These are phyloP conservation scores for Plasmodium gallinaceum DNA, from an alignment of 169 alveolate species.

Conservation along the genomic window DNA sequence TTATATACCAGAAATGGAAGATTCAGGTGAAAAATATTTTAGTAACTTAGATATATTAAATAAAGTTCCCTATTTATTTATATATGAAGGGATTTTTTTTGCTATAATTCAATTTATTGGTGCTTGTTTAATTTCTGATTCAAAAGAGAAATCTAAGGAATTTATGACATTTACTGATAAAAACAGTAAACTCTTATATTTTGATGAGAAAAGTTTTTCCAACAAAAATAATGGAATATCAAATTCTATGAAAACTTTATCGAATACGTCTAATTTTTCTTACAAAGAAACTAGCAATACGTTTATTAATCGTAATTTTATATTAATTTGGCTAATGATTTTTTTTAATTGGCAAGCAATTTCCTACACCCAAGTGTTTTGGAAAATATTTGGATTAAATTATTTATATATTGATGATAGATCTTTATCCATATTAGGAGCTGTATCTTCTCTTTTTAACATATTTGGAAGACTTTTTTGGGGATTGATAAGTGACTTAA, in stretches of 20 bases:
- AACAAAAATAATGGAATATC: conserved; percentile 32
- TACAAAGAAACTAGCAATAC: conserved; percentile 36
- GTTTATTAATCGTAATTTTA: conserved; percentile 65
- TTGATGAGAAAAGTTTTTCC: conserved; percentile 32
- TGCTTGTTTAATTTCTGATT: conserved; percentile 50
- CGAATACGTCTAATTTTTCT: conserved; percentile 54
- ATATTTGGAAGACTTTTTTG: conserved; percentile 60
- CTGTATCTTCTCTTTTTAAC: conserved; percentile 48
- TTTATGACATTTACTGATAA: conserved; percentile 49
- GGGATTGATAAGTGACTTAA: conserved; percentile 64
- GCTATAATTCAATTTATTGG: conserved; percentile 63
- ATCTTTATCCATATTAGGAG: conserved; percentile 57
- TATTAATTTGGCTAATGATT: conserved; percentile 65
- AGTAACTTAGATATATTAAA: conserved; percentile 57
- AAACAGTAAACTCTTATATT: conserved; percentile 19
- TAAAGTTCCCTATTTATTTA: conserved; percentile 61
- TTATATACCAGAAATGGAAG: conserved; percentile 47
- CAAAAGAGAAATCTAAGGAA: conserved; percentile 37
- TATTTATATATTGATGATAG: conserved; percentile 61
- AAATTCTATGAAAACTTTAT: conserved; percentile 37
- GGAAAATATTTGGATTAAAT: conserved; percentile 69
- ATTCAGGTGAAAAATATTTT: conserved; percentile 58
- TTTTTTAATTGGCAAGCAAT: conserved; percentile 76
- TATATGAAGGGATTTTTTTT: conserved; percentile 67
- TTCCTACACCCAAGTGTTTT: conserved; percentile 64